Evolutionary conservation across 2,329 filamentous ascomycete species (phyloP).

Genomic region (Cytospora paraplurivora): DNA sequence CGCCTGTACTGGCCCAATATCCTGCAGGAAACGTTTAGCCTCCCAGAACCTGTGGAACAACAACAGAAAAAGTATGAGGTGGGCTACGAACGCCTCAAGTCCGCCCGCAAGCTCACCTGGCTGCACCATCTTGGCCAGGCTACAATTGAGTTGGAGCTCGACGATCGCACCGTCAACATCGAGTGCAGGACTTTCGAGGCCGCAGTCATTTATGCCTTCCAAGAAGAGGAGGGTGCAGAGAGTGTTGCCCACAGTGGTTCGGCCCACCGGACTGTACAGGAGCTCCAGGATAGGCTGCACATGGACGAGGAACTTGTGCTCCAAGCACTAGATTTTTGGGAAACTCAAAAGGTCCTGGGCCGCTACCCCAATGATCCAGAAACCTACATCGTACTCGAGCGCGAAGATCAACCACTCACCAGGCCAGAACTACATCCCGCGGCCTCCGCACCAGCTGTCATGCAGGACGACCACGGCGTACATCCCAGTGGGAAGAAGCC

Average conservation of each 20-base stretch:
- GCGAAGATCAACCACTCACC: slow-evolving; percentile 17
- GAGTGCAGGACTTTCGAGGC: slow-evolving; percentile 84
- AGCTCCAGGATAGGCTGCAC: slow-evolving; percentile 58
- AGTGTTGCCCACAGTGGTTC: slow-evolving; percentile 34
- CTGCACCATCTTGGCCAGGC: slow-evolving; percentile 79
- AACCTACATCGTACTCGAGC: slow-evolving; percentile 70
- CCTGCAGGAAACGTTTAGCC: slow-evolving; percentile 66
- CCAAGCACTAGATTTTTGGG: slow-evolving; percentile 71
- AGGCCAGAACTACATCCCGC: slow-evolving; percentile 27
- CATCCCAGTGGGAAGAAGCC: slow-evolving; percentile 29
- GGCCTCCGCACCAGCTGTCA: slow-evolving; percentile 27
- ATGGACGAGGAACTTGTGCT: slow-evolving; percentile 75
- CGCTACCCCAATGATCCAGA: slow-evolving; percentile 48
- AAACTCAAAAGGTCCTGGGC: slow-evolving; percentile 66
- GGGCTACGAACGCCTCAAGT: slow-evolving; percentile 79
- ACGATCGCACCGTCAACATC: slow-evolving; percentile 73
- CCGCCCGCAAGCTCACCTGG: slow-evolving; percentile 86
- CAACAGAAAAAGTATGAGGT: slow-evolving; percentile 71
- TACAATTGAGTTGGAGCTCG: slow-evolving; percentile 77
- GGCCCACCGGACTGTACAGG: slow-evolving; percentile 50
- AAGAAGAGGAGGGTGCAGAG: slow-evolving; percentile 42
- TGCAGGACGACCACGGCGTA: slow-evolving; percentile 27
- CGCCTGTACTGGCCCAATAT: slow-evolving; percentile 91
- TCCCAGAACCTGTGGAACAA: slow-evolving; percentile 60
- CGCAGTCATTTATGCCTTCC: slow-evolving; percentile 83